phyloP scores from a whole-genome alignment of 805 yeast species.

The Starmerella apis region DNA sequence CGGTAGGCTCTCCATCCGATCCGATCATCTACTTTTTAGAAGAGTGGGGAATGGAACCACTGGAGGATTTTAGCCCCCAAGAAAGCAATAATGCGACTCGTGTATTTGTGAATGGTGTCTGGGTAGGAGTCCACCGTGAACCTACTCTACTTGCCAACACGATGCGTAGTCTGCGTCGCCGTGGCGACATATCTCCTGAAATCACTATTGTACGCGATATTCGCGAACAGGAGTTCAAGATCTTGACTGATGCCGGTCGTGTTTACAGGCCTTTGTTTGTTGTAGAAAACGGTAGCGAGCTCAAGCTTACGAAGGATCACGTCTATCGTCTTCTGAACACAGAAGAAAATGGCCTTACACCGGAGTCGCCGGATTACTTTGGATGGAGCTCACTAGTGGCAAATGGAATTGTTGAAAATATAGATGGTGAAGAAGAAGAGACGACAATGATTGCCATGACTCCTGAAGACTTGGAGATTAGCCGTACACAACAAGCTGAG shows the following conservation, averaged over 20 bases:
- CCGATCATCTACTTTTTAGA: constrained; percentile 86
- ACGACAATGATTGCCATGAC: constrained; percentile 98
- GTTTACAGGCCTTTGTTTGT: constrained; percentile 93
- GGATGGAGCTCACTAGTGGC: constrained; percentile 78
- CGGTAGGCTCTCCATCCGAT: constrained; percentile 95
- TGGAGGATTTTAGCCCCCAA: constrained; percentile 90
- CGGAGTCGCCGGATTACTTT: constrained; percentile 43
- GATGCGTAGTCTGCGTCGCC: constrained; percentile 82
- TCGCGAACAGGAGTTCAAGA: constrained; percentile 90
- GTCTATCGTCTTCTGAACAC: constrained; percentile 56
- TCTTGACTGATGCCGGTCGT: constrained; percentile 97
- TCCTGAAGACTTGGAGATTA: constrained; percentile 84
- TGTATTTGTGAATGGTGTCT: constrained; percentile 95
- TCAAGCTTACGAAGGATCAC: constrained; percentile 76
- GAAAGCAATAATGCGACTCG: constrained; percentile 84
- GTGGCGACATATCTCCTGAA: constrained; percentile 91
- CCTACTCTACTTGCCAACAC: constrained; percentile 88
- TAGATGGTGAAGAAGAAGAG: constrained; percentile 98
- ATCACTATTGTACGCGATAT: constrained; percentile 95
- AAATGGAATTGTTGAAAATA: constrained; percentile 87
- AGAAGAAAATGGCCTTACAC: constrained; percentile 39
- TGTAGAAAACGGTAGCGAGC: constrained; percentile 79
- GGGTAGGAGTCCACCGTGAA: constrained; percentile 98
- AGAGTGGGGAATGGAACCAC: constrained; percentile 99
- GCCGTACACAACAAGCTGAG: constrained; percentile 34